Evolutionary conservation across 208 protist genomes (phyloP), one percentile per base, ranked within the genome.

Genomic region (Leptomonas seymouri): DNA sequence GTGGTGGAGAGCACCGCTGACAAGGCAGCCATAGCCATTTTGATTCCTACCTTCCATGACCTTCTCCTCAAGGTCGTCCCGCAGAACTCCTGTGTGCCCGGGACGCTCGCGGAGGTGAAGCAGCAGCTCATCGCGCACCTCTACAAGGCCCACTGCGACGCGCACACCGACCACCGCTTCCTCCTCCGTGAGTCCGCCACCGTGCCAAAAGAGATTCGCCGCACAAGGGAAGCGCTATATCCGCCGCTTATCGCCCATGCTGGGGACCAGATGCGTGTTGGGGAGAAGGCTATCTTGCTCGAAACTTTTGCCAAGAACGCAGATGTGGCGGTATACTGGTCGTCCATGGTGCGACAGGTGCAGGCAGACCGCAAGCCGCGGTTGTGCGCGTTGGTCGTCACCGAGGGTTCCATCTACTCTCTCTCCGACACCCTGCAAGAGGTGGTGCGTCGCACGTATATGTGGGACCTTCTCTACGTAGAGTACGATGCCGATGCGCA

Each of bases 21-120:
- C 15, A 48, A 49, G 28, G 53, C 68, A 23, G 49, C 85, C 31
- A 15, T 92, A 30, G 82, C 81, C 6, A 46, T 92, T 28, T 46
- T 92, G 20, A 53, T 92, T 15, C 86, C 86, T 3, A 73, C 74
- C 28, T 92, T 85, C 48, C 86, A 92, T 70, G 86, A 92, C 59
- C 28, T 89, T 2, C 71, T 92, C 14, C 70, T 92, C 28, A 77
- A 74, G 18, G 62, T 89, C 25, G 58, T 74, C 15, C 62, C 70
- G 27, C 77, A 78, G 41, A 74, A 82, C 62, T 73, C 63, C 2
- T 63, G 60, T 28, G 46, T 61, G 36, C 60, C 51, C 1, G 77
- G 71, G 30, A 68, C 72, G 2, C 68, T 76, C 41, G 51, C 36
- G 20, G 73, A 81, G 16, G 76, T 87, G n/a, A 83, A 82, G 66